phyloP scores from a whole-genome alignment of 768 basidiomycete genomes.

The Russula earlei region DNA sequence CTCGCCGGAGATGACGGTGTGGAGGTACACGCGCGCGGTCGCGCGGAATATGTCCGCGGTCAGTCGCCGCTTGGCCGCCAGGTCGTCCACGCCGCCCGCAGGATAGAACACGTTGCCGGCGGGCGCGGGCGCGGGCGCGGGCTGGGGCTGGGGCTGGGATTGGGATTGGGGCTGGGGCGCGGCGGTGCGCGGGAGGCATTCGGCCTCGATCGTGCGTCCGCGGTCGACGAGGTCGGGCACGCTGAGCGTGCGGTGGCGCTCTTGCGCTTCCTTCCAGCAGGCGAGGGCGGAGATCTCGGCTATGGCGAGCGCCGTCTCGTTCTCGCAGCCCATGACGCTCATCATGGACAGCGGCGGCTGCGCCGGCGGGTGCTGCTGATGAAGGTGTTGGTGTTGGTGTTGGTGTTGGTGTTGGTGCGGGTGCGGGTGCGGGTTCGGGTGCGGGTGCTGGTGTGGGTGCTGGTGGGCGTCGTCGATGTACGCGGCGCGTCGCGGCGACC shows the following conservation, averaged over 20 bases:
- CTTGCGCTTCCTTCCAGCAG: slow-evolving; percentile 48
- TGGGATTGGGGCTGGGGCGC: neutral
- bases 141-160: neutral
- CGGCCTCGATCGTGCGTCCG: slow-evolving; percentile 43
- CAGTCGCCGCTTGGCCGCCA: slow-evolving; percentile 28
- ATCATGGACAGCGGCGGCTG: slow-evolving; percentile 55
- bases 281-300: slow-evolving; percentile 63
- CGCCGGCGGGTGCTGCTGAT: too few relatives aligned
- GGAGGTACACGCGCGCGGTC: slow-evolving; percentile 65
- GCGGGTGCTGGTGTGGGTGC: neutral
- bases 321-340: slow-evolving; percentile 78
- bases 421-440: neutral
- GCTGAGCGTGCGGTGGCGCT: slow-evolving; percentile 39
- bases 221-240: slow-evolving; percentile 48
- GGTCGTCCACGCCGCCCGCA: slow-evolving; percentile 17
- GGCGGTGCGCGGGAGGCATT: slow-evolving; percentile 26
- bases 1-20: slow-evolving; percentile 68
- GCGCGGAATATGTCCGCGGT: slow-evolving; percentile 54
- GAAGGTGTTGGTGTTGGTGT: too few relatives aligned
- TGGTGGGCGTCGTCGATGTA: slow-evolving; percentile 27
- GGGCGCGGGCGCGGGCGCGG: neutral
- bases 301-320: slow-evolving; percentile 66
- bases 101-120: slow-evolving; percentile 1
- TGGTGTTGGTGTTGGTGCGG: neutral
- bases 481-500: slow-evolving; percentile 34